Percentiles rank a stretch among this genome's conserved stretches.
Evolutionary conservation across 2,329 filamentous ascomycete species (phyloP).

Genomic region (Aspergillus luchuensis): DNA sequence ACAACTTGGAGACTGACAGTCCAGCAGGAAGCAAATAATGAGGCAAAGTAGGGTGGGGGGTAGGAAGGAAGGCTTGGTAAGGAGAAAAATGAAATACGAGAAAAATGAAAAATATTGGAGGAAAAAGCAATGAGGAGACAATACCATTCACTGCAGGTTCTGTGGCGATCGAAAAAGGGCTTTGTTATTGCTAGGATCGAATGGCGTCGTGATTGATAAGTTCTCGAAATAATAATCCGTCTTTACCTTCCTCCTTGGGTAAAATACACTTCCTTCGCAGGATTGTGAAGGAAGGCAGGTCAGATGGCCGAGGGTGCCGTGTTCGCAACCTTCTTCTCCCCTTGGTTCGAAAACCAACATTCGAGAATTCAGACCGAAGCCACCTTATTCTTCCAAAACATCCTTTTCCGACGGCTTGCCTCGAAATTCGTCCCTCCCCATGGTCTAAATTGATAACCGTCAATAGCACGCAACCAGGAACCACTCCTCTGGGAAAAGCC

Average conservation of each 20-base stretch:
- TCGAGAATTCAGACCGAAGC: background rate
- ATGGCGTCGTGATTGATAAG: slow-evolving; percentile 2
- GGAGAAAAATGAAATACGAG: background rate
- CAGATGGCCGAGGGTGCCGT: background rate
- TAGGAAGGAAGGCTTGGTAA: background rate
- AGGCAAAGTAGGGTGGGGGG: no score
- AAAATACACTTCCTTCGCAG: background rate
- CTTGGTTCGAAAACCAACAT: background rate
- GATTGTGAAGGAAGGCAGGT: slow-evolving; percentile 2
- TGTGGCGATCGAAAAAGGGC: background rate
- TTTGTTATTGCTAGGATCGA: background rate
- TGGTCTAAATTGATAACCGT: background rate
- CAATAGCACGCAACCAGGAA: slow-evolving; percentile 8
- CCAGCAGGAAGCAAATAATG: no score
- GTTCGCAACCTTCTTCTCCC: background rate
- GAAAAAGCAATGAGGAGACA: background rate
- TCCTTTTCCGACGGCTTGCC: background rate
- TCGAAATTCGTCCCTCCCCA: background rate
- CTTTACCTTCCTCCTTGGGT: background rate
- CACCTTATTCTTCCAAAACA: background rate
- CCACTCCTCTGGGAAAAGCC: slow-evolving; percentile 9
- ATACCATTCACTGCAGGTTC: background rate
- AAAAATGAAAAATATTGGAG: slow-evolving; percentile 3
- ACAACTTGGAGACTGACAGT: no score
- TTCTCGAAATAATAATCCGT: background rate